Percentiles rank a stretch among this genome's conserved stretches.
These are phyloP conservation scores for Trichocomaceae sp. DNA, from an alignment of 2,329 filamentous ascomycete genomes.

Conservation along the genomic window DNA sequence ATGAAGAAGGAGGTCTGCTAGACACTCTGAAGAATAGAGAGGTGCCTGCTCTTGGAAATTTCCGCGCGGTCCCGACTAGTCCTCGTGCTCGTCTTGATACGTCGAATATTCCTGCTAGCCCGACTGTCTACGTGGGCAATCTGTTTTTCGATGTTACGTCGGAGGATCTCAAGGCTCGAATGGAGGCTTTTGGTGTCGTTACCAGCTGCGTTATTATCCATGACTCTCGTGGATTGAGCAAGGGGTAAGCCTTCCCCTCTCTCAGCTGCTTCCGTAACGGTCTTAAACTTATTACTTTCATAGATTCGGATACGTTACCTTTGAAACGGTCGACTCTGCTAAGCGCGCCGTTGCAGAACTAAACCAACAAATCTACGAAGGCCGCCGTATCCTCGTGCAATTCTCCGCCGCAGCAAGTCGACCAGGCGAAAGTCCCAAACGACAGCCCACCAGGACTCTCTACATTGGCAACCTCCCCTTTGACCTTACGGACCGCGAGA, in stretches of 20 bases:
- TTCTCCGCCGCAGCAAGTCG: slow-evolving; percentile 40
- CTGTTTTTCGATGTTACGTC: slow-evolving; percentile 62
- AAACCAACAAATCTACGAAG: slow-evolving; percentile 56
- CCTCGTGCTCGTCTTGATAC: background rate
- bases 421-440: background rate
- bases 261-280: too few relatives aligned
- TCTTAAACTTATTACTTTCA: background rate
- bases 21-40: slow-evolving; percentile 1
- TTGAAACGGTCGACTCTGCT: slow-evolving; percentile 48
- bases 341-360: slow-evolving; percentile 51
- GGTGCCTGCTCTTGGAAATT: background rate
- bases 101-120: slow-evolving; percentile 26
- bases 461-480: slow-evolving; percentile 84
- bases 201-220: slow-evolving; percentile 49
- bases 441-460: slow-evolving; percentile 56
- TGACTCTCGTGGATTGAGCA: slow-evolving; percentile 59
- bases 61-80: background rate
- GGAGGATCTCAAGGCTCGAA: slow-evolving; percentile 54
- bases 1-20: background rate
- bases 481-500: slow-evolving; percentile 74
- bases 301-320: slow-evolving; percentile 63
- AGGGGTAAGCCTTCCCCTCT: slow-evolving; percentile 49
- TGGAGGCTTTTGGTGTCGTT: slow-evolving; percentile 54
- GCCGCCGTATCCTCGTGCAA: slow-evolving; percentile 58
- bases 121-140: slow-evolving; percentile 60